Evolutionary conservation across 306 rosid genomes (phyloP), one percentile per base, ranked within the genome.

Genomic region (Gillenia trifoliata): DNA sequence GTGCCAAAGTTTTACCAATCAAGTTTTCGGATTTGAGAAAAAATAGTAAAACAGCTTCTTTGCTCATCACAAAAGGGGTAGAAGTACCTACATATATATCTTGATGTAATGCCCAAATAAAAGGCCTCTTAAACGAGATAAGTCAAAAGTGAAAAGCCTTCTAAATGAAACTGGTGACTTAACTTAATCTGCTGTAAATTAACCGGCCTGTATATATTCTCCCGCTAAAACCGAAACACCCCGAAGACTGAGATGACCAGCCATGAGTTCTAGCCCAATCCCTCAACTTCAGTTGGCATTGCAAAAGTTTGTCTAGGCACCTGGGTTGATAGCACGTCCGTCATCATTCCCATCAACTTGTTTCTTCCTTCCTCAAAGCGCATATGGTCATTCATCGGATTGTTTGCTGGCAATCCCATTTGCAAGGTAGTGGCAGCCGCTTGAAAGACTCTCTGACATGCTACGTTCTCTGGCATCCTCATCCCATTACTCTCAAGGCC

Each of bases 281-380:
- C 82, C 85, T 84, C 78, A 64, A 88, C 92, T 82, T 81, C 81
- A 4, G 91, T 81, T 50, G 96, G 86, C 87, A 83, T 76, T 40
- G 84, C 82, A 65, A 79, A 85, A 73, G 74, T 68, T 75, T 81
- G 92, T 73, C 81, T 73, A 20, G 87, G 82, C 75, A 86, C 75
- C 80, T 83, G 88, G 64, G 87, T 72, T 15, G 92, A 64, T 47
- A 73, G 59, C 80, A 78, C 66, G 13, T 88, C 87, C 36, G 87
- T 85, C 86, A 86, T 82, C 74, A 78, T 75, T 59, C 87, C 89
- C 80, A 73, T 72, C 82, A 77, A 76, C 68, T 63, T 85, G 88
- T 41, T 73, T n/a, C 62, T 74, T 74, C 87, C 88, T 20, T 83
- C 91, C 68, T 83, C 88, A 25, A 77, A 68, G 64, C 66, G 68